phyloP scores from a whole-genome alignment of 805 yeast species.

The Wickerhamiella lipophila region DNA sequence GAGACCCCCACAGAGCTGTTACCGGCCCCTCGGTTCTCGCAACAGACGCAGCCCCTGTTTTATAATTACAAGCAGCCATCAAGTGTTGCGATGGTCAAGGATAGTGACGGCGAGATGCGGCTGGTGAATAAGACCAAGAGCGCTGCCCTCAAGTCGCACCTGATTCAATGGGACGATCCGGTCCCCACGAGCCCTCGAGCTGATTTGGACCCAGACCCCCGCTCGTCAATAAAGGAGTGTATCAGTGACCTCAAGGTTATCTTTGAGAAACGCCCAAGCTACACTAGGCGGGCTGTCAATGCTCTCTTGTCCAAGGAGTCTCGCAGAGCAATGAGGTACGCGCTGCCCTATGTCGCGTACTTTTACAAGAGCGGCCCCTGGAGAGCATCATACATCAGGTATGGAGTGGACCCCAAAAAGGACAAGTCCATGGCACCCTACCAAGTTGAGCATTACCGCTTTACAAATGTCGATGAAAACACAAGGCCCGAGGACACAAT shows the following conservation, averaged over 20 bases:
- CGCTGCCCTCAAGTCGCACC: slow-evolving; percentile 25
- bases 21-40: slow-evolving; percentile 78
- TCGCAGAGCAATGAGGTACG: slow-evolving; percentile 42
- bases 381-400: slow-evolving; percentile 71
- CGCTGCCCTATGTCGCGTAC: slow-evolving; percentile 75
- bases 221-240: slow-evolving; percentile 29
- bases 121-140: slow-evolving; percentile 26
- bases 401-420: slow-evolving; percentile 64
- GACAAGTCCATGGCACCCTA: slow-evolving; percentile 44
- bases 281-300: slow-evolving; percentile 64
- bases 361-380: slow-evolving; percentile 85
- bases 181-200: slow-evolving; percentile 25
- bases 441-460: slow-evolving; percentile 78
- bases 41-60: slow-evolving; percentile 60
- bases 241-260: slow-evolving; percentile 31
- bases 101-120: slow-evolving; percentile 38
- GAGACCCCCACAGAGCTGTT: slow-evolving; percentile 33
- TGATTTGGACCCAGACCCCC: slow-evolving; percentile 35
- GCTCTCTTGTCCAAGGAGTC: slow-evolving; percentile 14
- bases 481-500: slow-evolving; percentile 22
- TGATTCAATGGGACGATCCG: slow-evolving; percentile 27
- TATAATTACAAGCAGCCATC: slow-evolving; percentile 72
- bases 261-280: slow-evolving; percentile 64
- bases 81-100: slow-evolving; percentile 35
- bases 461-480: slow-evolving; percentile 22